Conservation (phyloP, 257 asterid genomes). For the Forsythia viridissima region DNA sequence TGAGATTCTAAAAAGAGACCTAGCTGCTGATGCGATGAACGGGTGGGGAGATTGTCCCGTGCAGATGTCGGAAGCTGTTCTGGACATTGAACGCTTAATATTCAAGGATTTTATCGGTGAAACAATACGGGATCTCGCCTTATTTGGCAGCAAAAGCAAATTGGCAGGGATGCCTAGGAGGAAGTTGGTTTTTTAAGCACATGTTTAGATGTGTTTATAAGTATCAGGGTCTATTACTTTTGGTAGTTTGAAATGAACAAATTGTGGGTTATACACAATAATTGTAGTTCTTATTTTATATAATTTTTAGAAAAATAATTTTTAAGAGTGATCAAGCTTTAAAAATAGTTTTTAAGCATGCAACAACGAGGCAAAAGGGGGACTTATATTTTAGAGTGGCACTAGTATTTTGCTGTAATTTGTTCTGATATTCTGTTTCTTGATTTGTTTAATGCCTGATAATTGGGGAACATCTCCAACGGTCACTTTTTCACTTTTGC, state of each 20-base stretch:
- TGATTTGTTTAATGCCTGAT: conserved; percentile 6
- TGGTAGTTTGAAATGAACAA: too few species aligned
- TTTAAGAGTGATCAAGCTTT: too few species aligned
- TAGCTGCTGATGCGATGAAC: conserved; percentile 49
- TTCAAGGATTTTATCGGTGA: conserved; percentile 82
- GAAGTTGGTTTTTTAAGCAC: conserved; percentile 66
- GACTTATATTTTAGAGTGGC: too few species aligned
- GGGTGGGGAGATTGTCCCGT: conserved; percentile 82
- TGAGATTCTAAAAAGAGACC: conserved; percentile 70
- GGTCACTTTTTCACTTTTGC: conserved; percentile 35
- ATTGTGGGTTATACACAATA: too few species aligned
- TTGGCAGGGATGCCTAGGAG: conserved; percentile 45
- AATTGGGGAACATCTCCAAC: conserved; percentile 29
- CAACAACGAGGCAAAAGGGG: too few species aligned
- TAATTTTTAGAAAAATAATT: too few species aligned
- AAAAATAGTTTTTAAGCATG: too few species aligned
- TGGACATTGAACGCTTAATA: conserved; percentile 83
- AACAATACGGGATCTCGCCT: conserved; percentile 66
- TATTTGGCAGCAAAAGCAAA: conserved; percentile 42
- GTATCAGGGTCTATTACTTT: too few species aligned
- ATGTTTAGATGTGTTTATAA: not conserved
- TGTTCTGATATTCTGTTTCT: conserved; percentile 2
- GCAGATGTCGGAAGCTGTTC: conserved; percentile 66
- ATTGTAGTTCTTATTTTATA: too few species aligned
- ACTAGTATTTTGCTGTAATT: conserved; percentile 15